Evolutionary conservation across 2,329 filamentous ascomycete genomes (phyloP).

Genomic region (Colletotrichum aenigma): DNA sequence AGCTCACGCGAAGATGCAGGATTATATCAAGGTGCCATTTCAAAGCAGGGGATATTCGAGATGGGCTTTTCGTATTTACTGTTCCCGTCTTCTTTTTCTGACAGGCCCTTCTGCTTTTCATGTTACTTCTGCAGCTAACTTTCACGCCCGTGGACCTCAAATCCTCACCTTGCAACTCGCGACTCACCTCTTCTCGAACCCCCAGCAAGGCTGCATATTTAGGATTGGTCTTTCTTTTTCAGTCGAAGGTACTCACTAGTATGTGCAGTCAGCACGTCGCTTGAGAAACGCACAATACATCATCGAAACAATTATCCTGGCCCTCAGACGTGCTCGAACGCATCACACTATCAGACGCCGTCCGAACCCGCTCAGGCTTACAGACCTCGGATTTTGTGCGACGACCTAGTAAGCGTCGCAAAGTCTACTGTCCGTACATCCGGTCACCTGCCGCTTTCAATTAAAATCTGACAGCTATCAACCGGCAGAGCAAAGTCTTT

Average conservation of each 20-base stretch:
- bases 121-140: background rate
- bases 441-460: background rate
- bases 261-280: background rate
- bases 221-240: background rate
- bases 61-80: background rate
- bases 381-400: background rate
- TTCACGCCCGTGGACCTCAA: background rate
- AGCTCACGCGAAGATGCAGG: background rate
- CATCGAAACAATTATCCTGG: background rate
- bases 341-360: background rate
- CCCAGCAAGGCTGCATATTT: background rate
- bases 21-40: background rate
- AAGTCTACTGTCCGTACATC: background rate
- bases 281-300: background rate
- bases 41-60: background rate
- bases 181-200: background rate
- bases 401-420: background rate
- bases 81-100: background rate
- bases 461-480: background rate
- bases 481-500: background rate
- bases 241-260: background rate
- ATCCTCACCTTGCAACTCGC: background rate
- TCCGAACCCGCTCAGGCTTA: background rate
- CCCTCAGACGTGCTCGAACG: background rate
- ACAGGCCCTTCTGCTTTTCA: background rate